Evolutionary conservation across 2,329 filamentous ascomycete species (phyloP).

Genomic region (Phialocephala subalpina): DNA sequence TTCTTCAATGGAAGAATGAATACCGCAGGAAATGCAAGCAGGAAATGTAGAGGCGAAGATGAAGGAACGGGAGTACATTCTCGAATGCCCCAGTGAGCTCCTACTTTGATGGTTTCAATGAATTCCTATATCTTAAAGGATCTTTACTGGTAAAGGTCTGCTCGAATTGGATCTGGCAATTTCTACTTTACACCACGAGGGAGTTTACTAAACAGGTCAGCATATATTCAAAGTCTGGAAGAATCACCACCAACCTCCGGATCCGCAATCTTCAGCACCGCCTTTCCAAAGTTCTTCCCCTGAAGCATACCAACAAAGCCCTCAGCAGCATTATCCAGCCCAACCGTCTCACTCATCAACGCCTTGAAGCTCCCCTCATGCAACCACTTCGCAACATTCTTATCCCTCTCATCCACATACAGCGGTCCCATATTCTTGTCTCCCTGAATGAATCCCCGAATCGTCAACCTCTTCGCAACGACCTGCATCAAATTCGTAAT

Average conservation of each 20-base stretch:
- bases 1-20: too few species aligned
- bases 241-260: conserved; percentile 20
- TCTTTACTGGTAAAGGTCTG: too few species aligned
- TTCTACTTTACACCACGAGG: not conserved
- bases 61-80: too few species aligned
- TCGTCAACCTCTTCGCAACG: conserved; percentile 67
- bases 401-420: conserved; percentile 67
- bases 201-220: not conserved
- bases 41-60: too few species aligned
- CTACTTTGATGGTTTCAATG: too few species aligned
- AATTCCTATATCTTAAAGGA: too few species aligned
- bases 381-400: conserved; percentile 75
- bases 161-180: not conserved
- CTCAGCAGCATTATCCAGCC: conserved; percentile 71
- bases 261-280: conserved; percentile 67
- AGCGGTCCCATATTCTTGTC: conserved; percentile 68
- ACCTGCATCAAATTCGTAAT: conserved; percentile 68
- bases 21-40: too few species aligned
- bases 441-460: conserved; percentile 73
- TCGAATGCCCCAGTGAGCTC: too few species aligned
- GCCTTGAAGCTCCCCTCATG: conserved; percentile 71
- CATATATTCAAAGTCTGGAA: not conserved
- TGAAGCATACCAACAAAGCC: conserved; percentile 72
- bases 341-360: conserved; percentile 65
- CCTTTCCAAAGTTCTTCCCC: conserved; percentile 78